Conservation (phyloP, 345 rosid genomes). For the Populus pruinosa region DNA sequence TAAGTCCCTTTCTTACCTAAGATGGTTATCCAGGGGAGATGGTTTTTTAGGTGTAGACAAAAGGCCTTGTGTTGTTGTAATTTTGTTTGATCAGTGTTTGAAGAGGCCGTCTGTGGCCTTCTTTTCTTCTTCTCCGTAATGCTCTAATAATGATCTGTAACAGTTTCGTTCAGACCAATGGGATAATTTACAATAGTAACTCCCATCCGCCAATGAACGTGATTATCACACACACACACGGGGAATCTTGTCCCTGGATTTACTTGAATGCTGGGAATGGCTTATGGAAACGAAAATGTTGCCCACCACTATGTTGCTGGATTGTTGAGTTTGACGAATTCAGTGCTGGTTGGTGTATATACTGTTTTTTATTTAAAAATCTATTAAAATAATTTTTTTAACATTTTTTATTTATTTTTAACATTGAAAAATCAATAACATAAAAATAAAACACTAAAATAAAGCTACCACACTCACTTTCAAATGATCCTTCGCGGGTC, state of each 20-base stretch:
- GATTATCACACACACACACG: neutral
- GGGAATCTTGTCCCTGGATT: neutral
- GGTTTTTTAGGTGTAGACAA: constrained; percentile 24
- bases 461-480: no score
- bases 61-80: constrained; percentile 24
- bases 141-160: neutral
- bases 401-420: no score
- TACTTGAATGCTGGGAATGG: neutral
- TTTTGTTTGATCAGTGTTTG: constrained; percentile 22
- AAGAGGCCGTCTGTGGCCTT: constrained; percentile 30
- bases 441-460: no score
- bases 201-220: neutral
- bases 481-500: neutral
- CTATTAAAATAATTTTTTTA: no score
- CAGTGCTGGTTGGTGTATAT: neutral
- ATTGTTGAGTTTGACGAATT: neutral
- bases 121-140: constrained; percentile 16
- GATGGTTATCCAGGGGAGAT: constrained; percentile 12
- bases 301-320: neutral
- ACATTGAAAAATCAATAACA: no score
- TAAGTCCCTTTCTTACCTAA: constrained; percentile 4
- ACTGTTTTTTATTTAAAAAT: no score
- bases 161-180: constrained; percentile 3
- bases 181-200: neutral
- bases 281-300: neutral